Conservation (phyloP, 768 basidiomycete species). For the Calocybe gangraenosa region DNA sequence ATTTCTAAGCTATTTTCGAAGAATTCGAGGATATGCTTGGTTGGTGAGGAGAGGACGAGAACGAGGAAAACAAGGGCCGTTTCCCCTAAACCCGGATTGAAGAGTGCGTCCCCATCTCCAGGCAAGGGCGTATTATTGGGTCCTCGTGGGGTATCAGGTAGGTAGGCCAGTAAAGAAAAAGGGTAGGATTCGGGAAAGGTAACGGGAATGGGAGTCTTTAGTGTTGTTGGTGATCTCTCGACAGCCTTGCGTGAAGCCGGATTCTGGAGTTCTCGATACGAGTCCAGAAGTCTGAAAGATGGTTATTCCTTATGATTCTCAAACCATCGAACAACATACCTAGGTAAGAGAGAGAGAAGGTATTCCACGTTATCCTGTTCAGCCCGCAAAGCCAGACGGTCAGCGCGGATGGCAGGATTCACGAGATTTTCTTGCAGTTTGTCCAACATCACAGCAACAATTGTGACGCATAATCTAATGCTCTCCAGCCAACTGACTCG, state of each 20-base stretch:
- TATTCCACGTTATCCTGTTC: constrained; percentile 94
- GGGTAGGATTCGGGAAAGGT: constrained; percentile 95
- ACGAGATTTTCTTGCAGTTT: constrained; percentile 80
- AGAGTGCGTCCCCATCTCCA: constrained; percentile 45
- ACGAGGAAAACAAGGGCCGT: constrained; percentile 81
- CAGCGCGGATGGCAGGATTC: constrained; percentile 55
- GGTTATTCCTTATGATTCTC: constrained; percentile 1
- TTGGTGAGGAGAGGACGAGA: constrained; percentile 75
- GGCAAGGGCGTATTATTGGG: constrained; percentile 34
- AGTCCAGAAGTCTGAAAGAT: constrained; percentile 67
- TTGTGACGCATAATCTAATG: constrained; percentile 84
- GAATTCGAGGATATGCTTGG: constrained; percentile 72
- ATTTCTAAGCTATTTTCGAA: constrained; percentile 81
- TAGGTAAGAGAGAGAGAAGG: constrained; percentile 76
- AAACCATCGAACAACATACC: constrained; percentile 42
- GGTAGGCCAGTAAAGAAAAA: constrained; percentile 70
- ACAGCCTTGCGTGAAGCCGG: constrained; percentile 64
- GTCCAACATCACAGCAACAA: constrained; percentile 86
- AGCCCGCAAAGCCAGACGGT: constrained; percentile 59
- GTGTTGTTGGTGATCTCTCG: constrained; percentile 58
- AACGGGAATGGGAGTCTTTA: constrained; percentile 59
- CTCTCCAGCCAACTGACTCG: constrained; percentile 87
- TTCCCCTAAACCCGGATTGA: constrained; percentile 81
- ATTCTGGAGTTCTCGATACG: constrained; percentile 80
- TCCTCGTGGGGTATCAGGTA: constrained; percentile 51